These are phyloP conservation scores for Lactarius psammicola DNA, from an alignment of 768 basidiomycete species.

Conservation along the genomic window DNA sequence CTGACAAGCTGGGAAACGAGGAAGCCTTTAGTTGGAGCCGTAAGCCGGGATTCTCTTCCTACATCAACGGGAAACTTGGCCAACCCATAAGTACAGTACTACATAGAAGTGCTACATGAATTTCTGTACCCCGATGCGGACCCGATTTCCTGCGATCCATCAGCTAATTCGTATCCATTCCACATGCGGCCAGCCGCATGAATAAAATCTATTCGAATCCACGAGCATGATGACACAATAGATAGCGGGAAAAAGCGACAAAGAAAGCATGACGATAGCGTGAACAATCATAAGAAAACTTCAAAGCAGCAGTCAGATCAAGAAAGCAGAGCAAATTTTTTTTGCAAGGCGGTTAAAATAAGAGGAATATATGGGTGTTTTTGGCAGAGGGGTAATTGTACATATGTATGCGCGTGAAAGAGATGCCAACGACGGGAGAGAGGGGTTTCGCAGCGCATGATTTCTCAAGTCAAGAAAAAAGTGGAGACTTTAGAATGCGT, in stretches of 20 bases:
- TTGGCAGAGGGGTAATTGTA: conserved; percentile 22
- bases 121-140: background rate
- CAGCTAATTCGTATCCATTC: conserved; percentile 9
- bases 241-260: conserved; percentile 3
- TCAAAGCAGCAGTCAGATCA: conserved; percentile 6
- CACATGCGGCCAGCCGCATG: conserved; percentile 24
- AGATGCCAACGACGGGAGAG: conserved; percentile 5
- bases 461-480: conserved; percentile 14
- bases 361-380: conserved; percentile 8
- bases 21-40: background rate
- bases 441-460: conserved; percentile 10
- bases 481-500: conserved; percentile 44
- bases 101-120: background rate
- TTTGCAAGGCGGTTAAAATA: conserved; percentile 5
- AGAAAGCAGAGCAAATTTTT: conserved; percentile 15
- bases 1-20: background rate
- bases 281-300: conserved; percentile 11
- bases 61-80: background rate
- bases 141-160: background rate
- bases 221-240: conserved; percentile 1
- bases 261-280: conserved; percentile 15
- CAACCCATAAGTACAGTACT: background rate
- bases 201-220: conserved; percentile 9
- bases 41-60: background rate
- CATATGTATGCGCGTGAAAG: conserved; percentile 10